These are phyloP conservation scores for Phytophthora fragariae DNA, from an alignment of 352 stramenopile species.

Conservation along the genomic window DNA sequence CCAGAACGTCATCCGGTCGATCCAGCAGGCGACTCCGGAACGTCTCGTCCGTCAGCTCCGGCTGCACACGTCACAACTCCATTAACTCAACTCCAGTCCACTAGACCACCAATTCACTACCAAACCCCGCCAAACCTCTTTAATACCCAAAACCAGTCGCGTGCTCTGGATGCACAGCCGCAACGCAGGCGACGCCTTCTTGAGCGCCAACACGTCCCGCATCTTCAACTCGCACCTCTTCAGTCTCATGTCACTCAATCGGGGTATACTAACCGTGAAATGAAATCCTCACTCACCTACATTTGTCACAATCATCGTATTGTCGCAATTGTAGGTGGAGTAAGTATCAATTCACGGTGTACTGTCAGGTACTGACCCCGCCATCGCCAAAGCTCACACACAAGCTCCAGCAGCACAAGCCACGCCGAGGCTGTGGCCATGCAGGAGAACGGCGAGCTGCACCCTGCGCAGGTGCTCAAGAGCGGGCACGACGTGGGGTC, in stretches of 20 bases:
- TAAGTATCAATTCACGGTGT: no score
- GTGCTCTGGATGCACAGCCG: conserved; percentile 57
- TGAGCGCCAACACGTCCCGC: conserved; percentile 62
- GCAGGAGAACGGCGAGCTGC: conserved; percentile 60
- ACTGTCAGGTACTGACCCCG: neutral
- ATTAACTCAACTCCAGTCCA: neutral
- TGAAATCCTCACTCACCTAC: no score
- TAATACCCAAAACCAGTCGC: conserved; percentile 34
- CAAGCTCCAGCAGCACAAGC: neutral
- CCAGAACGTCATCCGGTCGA: conserved; percentile 48
- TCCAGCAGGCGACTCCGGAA: conserved; percentile 59
- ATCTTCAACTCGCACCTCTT: conserved; percentile 31
- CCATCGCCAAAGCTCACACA: neutral
- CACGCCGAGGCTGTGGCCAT: conserved; percentile 12
- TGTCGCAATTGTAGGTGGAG: no score
- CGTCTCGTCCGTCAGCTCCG: conserved; percentile 49
- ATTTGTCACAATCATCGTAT: no score
- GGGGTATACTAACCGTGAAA: no score
- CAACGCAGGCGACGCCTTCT: conserved; percentile 61
- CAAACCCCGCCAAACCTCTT: conserved; percentile 22
- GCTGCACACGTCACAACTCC: conserved; percentile 11
- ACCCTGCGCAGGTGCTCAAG: conserved; percentile 79
- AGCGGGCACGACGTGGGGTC: conserved; percentile 80
- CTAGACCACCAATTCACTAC: no score
- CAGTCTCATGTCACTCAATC: neutral